Conservation (phyloP, 345 rosid species). For the Zanthoxylum bungeanum region DNA sequence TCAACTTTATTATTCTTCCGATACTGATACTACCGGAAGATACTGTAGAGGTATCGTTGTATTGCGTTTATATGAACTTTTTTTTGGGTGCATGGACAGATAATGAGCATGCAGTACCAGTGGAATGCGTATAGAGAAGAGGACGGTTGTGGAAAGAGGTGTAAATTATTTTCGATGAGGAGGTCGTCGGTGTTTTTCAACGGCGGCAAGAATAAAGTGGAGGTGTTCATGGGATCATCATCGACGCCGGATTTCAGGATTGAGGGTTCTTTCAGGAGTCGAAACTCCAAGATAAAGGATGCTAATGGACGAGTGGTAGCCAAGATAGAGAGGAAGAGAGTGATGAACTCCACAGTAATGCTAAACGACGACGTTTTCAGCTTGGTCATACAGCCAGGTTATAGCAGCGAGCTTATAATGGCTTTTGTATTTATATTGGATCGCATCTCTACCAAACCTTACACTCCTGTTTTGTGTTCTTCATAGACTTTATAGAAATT, state of each 20-base stretch:
- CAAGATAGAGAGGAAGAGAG: constrained; percentile 33
- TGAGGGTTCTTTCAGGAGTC: constrained; percentile 38
- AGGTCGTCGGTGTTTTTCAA: constrained; percentile 19
- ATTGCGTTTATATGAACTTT: neutral
- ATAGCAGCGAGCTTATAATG: constrained; percentile 39
- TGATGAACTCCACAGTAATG: constrained; percentile 31
- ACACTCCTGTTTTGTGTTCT: constrained; percentile 31
- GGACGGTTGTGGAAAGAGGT: constrained; percentile 9
- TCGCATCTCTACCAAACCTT: constrained; percentile 35
- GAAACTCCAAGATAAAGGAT: constrained; percentile 30
- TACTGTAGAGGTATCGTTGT: no score
- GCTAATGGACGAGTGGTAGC: constrained; percentile 24
- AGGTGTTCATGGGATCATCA: constrained; percentile 25
- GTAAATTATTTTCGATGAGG: constrained; percentile 44
- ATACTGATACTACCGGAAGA: no score
- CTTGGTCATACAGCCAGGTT: constrained; percentile 38
- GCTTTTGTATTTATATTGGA: constrained; percentile 44
- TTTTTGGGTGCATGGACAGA: constrained; percentile 15
- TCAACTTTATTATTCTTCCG: no score
- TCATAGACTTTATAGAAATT: neutral
- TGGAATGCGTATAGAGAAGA: constrained; percentile 50
- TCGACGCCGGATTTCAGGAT: constrained; percentile 33
- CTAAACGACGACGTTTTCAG: constrained; percentile 47
- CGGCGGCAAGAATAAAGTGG: constrained; percentile 23
- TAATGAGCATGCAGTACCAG: constrained; percentile 34